Evolutionary conservation across 257 asterid genomes (phyloP), one percentile per base, ranked within the genome.

Genomic region (Lantana camara): DNA sequence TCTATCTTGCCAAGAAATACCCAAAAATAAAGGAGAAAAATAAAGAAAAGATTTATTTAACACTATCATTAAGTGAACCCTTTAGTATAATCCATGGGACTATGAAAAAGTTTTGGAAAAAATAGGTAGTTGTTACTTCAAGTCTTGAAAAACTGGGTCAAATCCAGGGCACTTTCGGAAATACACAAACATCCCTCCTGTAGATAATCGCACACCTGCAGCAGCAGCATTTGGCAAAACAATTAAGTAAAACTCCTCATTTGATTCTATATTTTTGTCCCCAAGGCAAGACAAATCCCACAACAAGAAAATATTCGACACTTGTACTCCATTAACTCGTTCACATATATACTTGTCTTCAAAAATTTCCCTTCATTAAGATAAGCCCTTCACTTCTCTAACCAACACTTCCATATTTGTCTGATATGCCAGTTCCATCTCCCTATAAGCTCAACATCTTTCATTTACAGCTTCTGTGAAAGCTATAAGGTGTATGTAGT

Each of bases 291-390:
- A 37, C 73, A 68, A 16, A 47, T 41, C 17, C n/a, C 50, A 9
- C 2, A 22, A 44, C 49, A 63, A 59, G 35, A 6, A 4, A 23
- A 27, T 21, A 13, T 16, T 2, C 32, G 67, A 76, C 80, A 73
- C 72, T 62, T 78, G 82, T 70, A 78, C 48, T 55, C 70, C 44
- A 37, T 52, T 53, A 42, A 68, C 47, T 66, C 51, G 71, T n/a
- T 50, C 64, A 51, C 62, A 68, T 44, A 27, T 41, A 44, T 27
- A 61, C 32, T 45, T 44, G 52, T n/a, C 63, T 47, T 30, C 41
- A 16, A 41, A 77, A 67, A 55, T 53, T 67, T 72, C 58, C 40
- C 62, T 9, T 16, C 22, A 61, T 53, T n/a, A n/a, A n/a, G n/a
- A n/a, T 53, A 46, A 44, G 10, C 34, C 15, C 56, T 56, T 67